phyloP scores from a whole-genome alignment of 768 basidiomycete genomes.

The Postia placenta region DNA sequence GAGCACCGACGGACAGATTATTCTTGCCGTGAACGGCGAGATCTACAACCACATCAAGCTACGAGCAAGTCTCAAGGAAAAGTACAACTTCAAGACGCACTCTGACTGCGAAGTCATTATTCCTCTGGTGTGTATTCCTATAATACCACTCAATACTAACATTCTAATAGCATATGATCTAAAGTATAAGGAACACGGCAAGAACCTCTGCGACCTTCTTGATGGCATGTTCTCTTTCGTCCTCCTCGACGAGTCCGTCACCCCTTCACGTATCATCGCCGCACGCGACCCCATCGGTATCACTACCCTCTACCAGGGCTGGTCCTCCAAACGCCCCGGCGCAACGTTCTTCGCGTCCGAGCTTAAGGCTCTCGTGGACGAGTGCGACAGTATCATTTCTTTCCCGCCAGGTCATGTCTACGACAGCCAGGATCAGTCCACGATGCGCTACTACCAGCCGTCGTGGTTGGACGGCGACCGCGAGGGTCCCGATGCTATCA shows the following conservation, averaged over 20 bases:
- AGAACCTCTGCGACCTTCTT: slow-evolving; percentile 68
- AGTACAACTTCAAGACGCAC: slow-evolving; percentile 87
- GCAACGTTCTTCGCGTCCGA: slow-evolving; percentile 92
- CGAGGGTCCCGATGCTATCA: slow-evolving; percentile 45
- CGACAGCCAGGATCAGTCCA: slow-evolving; percentile 76
- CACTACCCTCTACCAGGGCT: slow-evolving; percentile 98
- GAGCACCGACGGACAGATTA: slow-evolving; percentile 76
- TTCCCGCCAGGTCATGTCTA: slow-evolving; percentile 98
- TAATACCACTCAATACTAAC: not conserved
- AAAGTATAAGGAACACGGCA: slow-evolving; percentile 82
- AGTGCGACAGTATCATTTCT: slow-evolving; percentile 90
- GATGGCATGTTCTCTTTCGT: slow-evolving; percentile 99
- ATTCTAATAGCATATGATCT: not conserved
- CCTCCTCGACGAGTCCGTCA: slow-evolving; percentile 86
- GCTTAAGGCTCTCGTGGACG: slow-evolving; percentile 84
- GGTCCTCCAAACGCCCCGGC: slow-evolving; percentile 77
- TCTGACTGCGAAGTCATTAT: slow-evolving; percentile 98
- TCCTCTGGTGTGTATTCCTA: slow-evolving; percentile 54
- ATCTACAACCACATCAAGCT: slow-evolving; percentile 96
- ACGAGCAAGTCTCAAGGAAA: slow-evolving; percentile 55
- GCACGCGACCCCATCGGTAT: slow-evolving; percentile 97
- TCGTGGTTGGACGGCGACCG: slow-evolving; percentile 86
- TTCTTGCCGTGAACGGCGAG: slow-evolving; percentile 95
- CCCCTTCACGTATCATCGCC: slow-evolving; percentile 87
- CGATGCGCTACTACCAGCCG: slow-evolving; percentile 82